A percentile compares a stretch with the other conserved stretches of the same genome.
Conservation (phyloP, 768 basidiomycete genomes). For the Boletus sp. region DNA sequence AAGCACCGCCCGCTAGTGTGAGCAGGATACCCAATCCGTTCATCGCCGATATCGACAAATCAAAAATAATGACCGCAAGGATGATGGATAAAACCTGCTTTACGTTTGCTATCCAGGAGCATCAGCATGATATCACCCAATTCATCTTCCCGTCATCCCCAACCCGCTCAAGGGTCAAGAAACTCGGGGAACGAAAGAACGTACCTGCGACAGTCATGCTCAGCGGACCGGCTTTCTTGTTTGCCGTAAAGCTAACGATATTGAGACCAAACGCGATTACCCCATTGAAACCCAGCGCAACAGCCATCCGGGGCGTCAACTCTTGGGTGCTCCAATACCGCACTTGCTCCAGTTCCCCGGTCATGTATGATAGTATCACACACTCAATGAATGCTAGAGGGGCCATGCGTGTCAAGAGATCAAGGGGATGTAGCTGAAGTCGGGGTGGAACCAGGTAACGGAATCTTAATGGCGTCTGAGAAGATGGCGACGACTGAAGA, state of each 20-base stretch:
- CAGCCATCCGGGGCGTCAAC: conserved; percentile 37
- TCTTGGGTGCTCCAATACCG: conserved; percentile 43
- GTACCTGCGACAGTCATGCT: conserved; percentile 88
- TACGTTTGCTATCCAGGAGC: conserved; percentile 65
- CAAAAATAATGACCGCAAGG: conserved; percentile 78
- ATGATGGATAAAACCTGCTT: conserved; percentile 92
- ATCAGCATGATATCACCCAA: conserved; percentile 4
- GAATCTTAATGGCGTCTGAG: conserved; percentile 12
- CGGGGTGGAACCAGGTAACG: conserved; percentile 31
- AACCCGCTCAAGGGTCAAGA: conserved; percentile 5
- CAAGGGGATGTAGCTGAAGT: conserved; percentile 66
- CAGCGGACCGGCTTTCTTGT: conserved; percentile 83
- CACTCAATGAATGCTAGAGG: conserved; percentile 92
- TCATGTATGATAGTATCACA: conserved; percentile 66
- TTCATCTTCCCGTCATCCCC: background rate
- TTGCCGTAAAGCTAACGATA: conserved; percentile 94
- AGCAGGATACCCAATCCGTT: conserved; percentile 83
- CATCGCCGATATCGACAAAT: conserved; percentile 71
- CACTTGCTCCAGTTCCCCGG: conserved; percentile 76
- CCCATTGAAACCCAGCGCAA: conserved; percentile 73
- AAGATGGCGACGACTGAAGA: conserved; percentile 49
- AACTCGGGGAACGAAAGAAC: conserved; percentile 21
- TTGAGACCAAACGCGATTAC: conserved; percentile 89
- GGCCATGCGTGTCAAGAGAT: conserved; percentile 85
- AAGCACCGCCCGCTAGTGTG: conserved; percentile 83